Evolutionary conservation across 2,329 filamentous ascomycete species (phyloP), one percentile per base, ranked within the genome.

Genomic region (Epichloe coenophiala): DNA sequence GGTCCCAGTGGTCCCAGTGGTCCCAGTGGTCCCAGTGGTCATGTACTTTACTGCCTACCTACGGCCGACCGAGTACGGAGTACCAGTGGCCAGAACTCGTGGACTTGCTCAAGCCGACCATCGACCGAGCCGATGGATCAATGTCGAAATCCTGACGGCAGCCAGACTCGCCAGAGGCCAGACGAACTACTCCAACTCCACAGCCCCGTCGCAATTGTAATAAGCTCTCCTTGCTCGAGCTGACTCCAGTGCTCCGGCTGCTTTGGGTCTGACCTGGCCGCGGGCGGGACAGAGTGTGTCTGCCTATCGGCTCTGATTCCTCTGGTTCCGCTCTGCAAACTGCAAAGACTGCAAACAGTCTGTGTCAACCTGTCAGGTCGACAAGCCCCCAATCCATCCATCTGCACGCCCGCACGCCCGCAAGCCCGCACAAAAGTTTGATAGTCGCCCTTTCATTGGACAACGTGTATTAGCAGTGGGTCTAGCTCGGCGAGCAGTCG

Each of bases 401-500:
- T 35, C 45, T 17, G 45, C 47, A 47, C 13, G 42, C 43, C 51
- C 46, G 51, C 49, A 47, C 45, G n/a, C n/a, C n/a, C n/a, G n/a
- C n/a, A n/a, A n/a, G 42, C 43, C 51, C 46, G 51, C 49, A 47
- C 45, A 54, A 63, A 64, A 64, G 64, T 65, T 62, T 63, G 64
- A 66, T 65, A 60, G 63, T 58, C 58, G 53, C 56, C 31, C 21
- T 43, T 50, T 67, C 61, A 68, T 69, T 68, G 65, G 70, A 56
- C 51, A 33, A 37, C 37, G 15, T 39, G 44, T 15, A 38, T 19
- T 39, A 11, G 21, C 3, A 2, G 36, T 49, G 52, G 55, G 57
- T 48, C 51, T 15, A 43, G 36, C 54, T 50, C 54, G 53, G 57
- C 48, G 45, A 53, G 45, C 53, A 39, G 50, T 21, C 45, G 40